phyloP scores from a whole-genome alignment of 768 basidiomycete genomes.

The Rhizopogon roseolus region DNA sequence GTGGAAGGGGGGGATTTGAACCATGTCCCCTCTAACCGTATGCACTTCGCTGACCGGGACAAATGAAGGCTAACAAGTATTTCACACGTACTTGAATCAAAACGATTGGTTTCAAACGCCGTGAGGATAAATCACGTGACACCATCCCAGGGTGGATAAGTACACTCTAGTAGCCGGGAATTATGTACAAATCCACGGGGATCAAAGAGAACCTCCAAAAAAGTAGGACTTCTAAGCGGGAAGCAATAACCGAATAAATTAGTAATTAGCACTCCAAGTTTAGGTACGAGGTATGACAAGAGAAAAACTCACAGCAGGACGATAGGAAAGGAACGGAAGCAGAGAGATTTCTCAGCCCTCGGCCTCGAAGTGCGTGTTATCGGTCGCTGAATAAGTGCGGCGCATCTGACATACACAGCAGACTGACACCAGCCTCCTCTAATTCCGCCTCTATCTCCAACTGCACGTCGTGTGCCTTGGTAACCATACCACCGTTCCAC shows the following conservation, averaged over 20 bases:
- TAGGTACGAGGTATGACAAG: neutral
- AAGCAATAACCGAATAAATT: neutral
- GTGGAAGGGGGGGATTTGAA: too few relatives aligned
- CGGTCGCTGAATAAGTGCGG: conserved; percentile 54
- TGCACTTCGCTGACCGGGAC: too few relatives aligned
- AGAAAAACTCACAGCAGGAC: neutral
- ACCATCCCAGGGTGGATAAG: too few relatives aligned
- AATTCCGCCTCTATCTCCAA: conserved; percentile 60
- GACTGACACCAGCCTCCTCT: conserved; percentile 60
- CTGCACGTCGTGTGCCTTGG: conserved; percentile 48
- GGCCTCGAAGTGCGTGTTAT: conserved; percentile 18
- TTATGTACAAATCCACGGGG: too few relatives aligned
- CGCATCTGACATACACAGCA: conserved; percentile 66
- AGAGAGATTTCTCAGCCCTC: neutral
- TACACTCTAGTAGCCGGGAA: too few relatives aligned
- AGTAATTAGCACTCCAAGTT: neutral
- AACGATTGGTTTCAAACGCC: too few relatives aligned
- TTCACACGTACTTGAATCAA: too few relatives aligned
- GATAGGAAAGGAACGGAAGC: neutral
- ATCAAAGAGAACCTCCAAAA: neutral
- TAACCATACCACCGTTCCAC: conserved; percentile 51
- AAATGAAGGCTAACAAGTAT: too few relatives aligned
- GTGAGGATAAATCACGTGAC: too few relatives aligned
- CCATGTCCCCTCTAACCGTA: too few relatives aligned
- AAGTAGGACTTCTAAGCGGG: neutral